Percentiles rank a stretch among this genome's conserved stretches.
phyloP scores from a whole-genome alignment of 257 asterid genomes.

The Solanum bulbocastanum region DNA sequence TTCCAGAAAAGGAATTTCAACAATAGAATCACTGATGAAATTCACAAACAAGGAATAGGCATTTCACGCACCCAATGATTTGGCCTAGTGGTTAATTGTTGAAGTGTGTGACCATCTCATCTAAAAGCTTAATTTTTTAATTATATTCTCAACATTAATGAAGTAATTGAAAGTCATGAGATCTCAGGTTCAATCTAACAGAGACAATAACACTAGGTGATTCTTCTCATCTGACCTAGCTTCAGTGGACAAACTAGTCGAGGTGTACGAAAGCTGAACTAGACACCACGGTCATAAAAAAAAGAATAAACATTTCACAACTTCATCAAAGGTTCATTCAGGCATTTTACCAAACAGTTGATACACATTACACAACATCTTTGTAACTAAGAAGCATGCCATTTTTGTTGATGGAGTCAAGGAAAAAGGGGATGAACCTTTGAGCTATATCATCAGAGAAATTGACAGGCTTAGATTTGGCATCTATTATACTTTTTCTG shows the following conservation, averaged over 20 bases:
- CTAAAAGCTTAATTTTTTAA: too few species aligned
- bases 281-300: too few species aligned
- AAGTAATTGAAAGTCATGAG: too few species aligned
- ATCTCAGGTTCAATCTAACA: too few species aligned
- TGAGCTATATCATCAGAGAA: slow-evolving; percentile 26
- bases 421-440: slow-evolving; percentile 15
- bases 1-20: background rate
- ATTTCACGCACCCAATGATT: background rate
- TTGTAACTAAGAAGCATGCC: slow-evolving; percentile 13
- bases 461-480: slow-evolving; percentile 23
- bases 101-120: too few species aligned
- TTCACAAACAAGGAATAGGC: background rate
- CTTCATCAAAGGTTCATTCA: background rate
- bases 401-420: slow-evolving; percentile 7
- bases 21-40: background rate
- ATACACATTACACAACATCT: background rate
- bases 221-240: too few species aligned
- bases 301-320: background rate
- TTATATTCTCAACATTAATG: too few species aligned
- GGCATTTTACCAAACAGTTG: background rate
- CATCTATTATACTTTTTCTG: background rate
- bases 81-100: too few species aligned
- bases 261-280: too few species aligned
- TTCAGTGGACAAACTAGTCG: too few species aligned
- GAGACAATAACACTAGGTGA: too few species aligned